Conservation (phyloP, 1,284 basidiomycete genomes). For the Austroboletus novae-zelandiae region DNA sequence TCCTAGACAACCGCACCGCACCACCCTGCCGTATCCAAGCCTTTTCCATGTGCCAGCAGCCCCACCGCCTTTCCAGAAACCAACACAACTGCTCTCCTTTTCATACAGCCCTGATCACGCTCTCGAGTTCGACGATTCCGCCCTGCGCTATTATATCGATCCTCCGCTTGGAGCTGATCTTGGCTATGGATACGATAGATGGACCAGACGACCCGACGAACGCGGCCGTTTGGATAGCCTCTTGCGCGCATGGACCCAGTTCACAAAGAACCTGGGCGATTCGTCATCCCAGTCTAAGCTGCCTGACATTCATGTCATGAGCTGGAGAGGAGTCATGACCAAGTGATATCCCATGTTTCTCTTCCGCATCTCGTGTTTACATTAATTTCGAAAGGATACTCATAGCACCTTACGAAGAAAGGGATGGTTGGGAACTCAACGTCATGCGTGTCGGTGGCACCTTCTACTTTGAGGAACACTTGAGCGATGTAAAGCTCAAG, state of each 20-base stretch:
- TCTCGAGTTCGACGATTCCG: constrained; percentile 64
- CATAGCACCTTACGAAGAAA: constrained; percentile 77
- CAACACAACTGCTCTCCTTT: constrained; percentile 62
- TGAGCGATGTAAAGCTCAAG: constrained; percentile 50
- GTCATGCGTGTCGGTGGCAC: constrained; percentile 77
- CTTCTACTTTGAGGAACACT: constrained; percentile 83
- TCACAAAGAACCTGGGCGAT: constrained; percentile 37
- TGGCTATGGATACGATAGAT: constrained; percentile 64
- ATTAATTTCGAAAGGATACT: constrained; percentile 53
- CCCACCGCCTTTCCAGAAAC: constrained; percentile 56
- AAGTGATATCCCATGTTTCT: constrained; percentile 55
- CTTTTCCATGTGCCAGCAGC: constrained; percentile 25
- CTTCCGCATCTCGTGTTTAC: constrained; percentile 10
- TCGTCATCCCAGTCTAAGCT: constrained; percentile 25
- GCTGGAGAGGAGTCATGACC: constrained; percentile 92
- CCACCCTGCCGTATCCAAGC: constrained; percentile 30
- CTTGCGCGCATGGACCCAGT: constrained; percentile 48
- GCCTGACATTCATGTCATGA: constrained; percentile 58
- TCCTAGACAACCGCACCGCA: constrained; percentile 1
- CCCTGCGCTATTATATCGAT: constrained; percentile 65
- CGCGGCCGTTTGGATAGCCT: constrained; percentile 64
- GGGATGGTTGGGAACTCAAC: constrained; percentile 83
- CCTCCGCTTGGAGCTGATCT: constrained; percentile 64
- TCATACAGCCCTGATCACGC: constrained; percentile 54
- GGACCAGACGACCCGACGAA: constrained; percentile 65